Conservation (phyloP, 345 rosid genomes). For the Rubroshorea leprosula region DNA sequence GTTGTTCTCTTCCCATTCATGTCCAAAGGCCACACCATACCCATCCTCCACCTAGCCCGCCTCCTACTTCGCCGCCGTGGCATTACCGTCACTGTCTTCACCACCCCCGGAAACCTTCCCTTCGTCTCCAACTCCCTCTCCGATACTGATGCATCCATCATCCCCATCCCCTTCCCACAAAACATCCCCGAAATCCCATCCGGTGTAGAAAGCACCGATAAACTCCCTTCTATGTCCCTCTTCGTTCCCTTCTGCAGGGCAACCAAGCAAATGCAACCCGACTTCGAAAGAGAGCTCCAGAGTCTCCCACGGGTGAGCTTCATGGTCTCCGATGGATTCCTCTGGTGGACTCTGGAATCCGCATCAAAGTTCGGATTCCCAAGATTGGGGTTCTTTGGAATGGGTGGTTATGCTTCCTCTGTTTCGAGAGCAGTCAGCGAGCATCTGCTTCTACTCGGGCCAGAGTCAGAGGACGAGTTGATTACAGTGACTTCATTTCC, state of each 20-base stretch:
- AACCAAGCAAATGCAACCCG: conserved; percentile 51
- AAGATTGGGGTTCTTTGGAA: conserved; percentile 47
- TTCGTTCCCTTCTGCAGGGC: conserved; percentile 42
- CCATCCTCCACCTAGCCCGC: conserved; percentile 57
- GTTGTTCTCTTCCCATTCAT: too few relatives aligned
- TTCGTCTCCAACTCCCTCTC: conserved; percentile 45
- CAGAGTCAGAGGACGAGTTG: conserved; percentile 35
- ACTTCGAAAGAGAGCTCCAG: conserved; percentile 38
- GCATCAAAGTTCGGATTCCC: conserved; percentile 58
- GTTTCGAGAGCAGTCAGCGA: conserved; percentile 6
- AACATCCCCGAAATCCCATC: conserved; percentile 40
- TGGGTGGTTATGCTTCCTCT: conserved; percentile 23
- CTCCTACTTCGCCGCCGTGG: conserved; percentile 43
- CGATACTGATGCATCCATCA: conserved; percentile 27
- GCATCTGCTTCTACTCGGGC: conserved; percentile 12
- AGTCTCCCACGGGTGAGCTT: conserved; percentile 40
- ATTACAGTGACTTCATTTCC: conserved; percentile 50
- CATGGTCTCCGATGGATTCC: conserved; percentile 63
- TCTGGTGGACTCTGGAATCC: conserved; percentile 81
- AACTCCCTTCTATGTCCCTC: conserved; percentile 60
- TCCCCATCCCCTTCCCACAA: conserved; percentile 49
- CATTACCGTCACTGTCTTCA: conserved; percentile 51
- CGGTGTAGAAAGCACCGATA: conserved; percentile 61
- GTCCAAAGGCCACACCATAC: conserved; percentile 79
- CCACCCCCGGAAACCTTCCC: conserved; percentile 56